Evolutionary conservation across 2,329 filamentous ascomycete genomes (phyloP), one percentile per base, ranked within the genome.

Genomic region (Aschersonia sp.): DNA sequence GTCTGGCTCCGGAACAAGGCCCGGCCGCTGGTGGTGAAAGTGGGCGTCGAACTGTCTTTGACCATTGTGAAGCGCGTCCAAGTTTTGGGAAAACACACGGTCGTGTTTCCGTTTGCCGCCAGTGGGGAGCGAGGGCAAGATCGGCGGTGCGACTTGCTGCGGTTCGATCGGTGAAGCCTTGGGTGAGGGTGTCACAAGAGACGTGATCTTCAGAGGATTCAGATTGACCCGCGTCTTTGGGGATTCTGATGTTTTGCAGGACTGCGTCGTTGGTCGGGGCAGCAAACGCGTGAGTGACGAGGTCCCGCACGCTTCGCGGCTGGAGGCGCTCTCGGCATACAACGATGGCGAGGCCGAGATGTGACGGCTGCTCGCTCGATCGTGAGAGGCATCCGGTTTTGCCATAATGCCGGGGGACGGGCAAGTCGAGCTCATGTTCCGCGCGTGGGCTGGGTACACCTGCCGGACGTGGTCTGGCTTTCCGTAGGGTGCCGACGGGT

Each of bases 401-500:
- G 57, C 54, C 1, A 53, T 7, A 8, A 29, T 14, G 40, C 35
- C 51, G 4, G 63, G 62, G 10, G 65, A 60, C 12, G 59, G 51
- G 35, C 58, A 61, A 2, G 58, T 45, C 11, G 58, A 56, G n/a
- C 63, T 58, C 43, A 58, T 43, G 44, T 49, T 56, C 30, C 61
- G 58, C 33, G 52, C 55, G 22, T 52, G 51, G 44, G 56, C 52
- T 31, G 43, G 30, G 43, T 63, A 65, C 39, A 51, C 52, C 48
- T 65, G 62, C 5, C 35, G 74, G 73, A 47, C 67, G 61, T 41
- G 68, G 61, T 58, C 64, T 2, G 58, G 49, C 50, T 60, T 60
- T 33, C 50, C 57, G 54, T 71, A 70, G 2, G 68, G 63, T n/a
- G 65, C 64, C 9, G 63, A 54, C 22, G 63, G 54, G 33, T 66